These are phyloP conservation scores for Amphirosellinia nigrospora DNA, from an alignment of 495 filamentous ascomycete species.

Conservation along the genomic window DNA sequence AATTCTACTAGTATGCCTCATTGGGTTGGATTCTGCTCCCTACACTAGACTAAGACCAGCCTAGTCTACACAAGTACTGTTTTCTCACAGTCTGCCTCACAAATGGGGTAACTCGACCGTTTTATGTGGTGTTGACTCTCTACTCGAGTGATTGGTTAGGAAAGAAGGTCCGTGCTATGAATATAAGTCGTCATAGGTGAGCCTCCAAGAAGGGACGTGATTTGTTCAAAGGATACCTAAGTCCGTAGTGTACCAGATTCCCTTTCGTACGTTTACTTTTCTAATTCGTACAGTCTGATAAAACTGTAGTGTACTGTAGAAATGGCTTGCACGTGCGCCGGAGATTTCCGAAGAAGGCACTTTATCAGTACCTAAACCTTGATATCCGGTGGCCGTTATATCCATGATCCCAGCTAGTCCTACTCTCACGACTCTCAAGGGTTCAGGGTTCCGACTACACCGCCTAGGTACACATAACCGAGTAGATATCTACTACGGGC, in stretches of 20 bases:
- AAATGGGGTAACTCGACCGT: not conserved
- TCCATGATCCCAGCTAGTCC: constrained; percentile 10
- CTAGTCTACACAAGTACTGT: not conserved
- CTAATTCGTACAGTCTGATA: not conserved
- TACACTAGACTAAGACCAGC: not conserved
- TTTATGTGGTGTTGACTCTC: not conserved
- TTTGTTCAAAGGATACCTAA: not conserved
- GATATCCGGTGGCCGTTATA: no score
- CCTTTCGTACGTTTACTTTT: not conserved
- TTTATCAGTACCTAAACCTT: no score
- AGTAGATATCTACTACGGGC: no score
- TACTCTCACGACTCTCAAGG: not conserved
- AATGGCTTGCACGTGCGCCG: no score
- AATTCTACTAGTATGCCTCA: not conserved
- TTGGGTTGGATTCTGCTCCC: not conserved
- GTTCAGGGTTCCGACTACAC: not conserved
- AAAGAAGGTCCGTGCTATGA: not conserved
- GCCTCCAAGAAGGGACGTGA: not conserved
- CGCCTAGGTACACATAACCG: no score
- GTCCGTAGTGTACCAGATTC: not conserved
- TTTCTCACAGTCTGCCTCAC: not conserved
- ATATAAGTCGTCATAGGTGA: not conserved
- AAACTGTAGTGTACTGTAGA: not conserved
- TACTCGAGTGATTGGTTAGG: not conserved
- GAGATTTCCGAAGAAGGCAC: no score